Percentiles rank a stretch among this genome's conserved stretches.
phyloP scores from a whole-genome alignment of 768 basidiomycete species.

The Suillus sp. region DNA sequence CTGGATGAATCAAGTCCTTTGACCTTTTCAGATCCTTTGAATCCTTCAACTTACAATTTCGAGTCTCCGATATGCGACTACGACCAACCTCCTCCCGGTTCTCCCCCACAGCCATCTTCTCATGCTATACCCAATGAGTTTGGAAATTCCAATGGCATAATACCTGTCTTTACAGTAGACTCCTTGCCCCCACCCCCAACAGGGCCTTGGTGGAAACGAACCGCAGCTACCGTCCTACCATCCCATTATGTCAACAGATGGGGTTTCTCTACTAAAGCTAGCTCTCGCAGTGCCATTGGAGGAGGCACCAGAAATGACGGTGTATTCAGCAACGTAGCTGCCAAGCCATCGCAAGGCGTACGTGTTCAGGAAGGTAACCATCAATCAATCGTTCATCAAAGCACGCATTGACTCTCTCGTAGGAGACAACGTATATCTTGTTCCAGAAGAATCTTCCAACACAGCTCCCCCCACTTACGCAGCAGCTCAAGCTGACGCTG shows the following conservation, averaged over 20 bases:
- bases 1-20: slow-evolving; percentile 51
- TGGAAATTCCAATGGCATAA: slow-evolving; percentile 74
- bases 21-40: slow-evolving; percentile 37
- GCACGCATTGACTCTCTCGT: slow-evolving; percentile 10
- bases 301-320: slow-evolving; percentile 81
- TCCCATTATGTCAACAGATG: slow-evolving; percentile 47
- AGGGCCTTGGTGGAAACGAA: slow-evolving; percentile 56
- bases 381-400: slow-evolving; percentile 15
- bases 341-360: slow-evolving; percentile 70
- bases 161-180: slow-evolving; percentile 52
- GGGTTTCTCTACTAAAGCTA: slow-evolving; percentile 46
- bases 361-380: slow-evolving; percentile 60
- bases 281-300: slow-evolving; percentile 44
- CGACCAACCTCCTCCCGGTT: slow-evolving; percentile 81
- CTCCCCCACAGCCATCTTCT: slow-evolving; percentile 67
- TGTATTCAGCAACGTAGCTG: slow-evolving; percentile 94
- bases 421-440: slow-evolving; percentile 74
- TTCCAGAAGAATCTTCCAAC: slow-evolving; percentile 81
- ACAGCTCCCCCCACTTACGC: slow-evolving; percentile 93
- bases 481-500: slow-evolving; percentile 90
- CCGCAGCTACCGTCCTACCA: slow-evolving; percentile 60
- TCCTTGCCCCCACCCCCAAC: slow-evolving; percentile 31
- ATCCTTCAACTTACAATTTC: slow-evolving; percentile 68
- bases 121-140: slow-evolving; percentile 66
- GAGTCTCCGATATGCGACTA: slow-evolving; percentile 68